A percentile compares a stretch with the other conserved stretches of the same genome.
Evolutionary conservation across 768 basidiomycete species (phyloP).

Genomic region (Hortiboletus campestris): DNA sequence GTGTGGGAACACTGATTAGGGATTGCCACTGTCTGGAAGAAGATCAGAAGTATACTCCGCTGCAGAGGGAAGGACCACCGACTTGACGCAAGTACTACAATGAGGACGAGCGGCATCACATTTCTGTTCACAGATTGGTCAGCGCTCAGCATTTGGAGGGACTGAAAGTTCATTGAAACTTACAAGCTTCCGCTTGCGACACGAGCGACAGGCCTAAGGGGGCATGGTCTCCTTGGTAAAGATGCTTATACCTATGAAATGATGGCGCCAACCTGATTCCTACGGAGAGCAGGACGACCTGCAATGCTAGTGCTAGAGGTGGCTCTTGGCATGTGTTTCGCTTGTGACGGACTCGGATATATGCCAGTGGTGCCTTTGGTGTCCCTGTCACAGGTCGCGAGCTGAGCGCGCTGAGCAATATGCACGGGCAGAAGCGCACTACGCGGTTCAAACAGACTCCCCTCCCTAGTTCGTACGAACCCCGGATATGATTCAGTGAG

Average conservation of each 20-base stretch:
- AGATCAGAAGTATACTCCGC: conserved; percentile 5
- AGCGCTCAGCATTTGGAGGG: conserved; percentile 4
- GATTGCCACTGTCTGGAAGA: conserved; percentile 72
- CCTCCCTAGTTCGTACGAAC: neutral
- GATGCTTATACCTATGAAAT: conserved; percentile 5
- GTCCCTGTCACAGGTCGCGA: conserved; percentile 1
- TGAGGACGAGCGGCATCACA: conserved; percentile 86
- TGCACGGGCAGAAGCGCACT: neutral
- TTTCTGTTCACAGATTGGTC: conserved; percentile 51
- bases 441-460: neutral
- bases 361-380: neutral
- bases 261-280: conserved; percentile 61
- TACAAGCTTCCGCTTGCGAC: conserved; percentile 83
- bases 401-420: neutral
- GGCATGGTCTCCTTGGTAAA: conserved; percentile 2
- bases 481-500: neutral
- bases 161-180: conserved; percentile 29
- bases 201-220: conserved; percentile 71
- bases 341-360: neutral
- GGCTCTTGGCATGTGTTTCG: conserved; percentile 63
- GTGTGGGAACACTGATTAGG: conserved; percentile 78
- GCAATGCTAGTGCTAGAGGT: conserved; percentile 34
- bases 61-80: conserved; percentile 37
- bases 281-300: conserved; percentile 64
- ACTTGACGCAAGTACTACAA: conserved; percentile 84